A percentile compares a stretch with the other conserved stretches of the same genome.
Evolutionary conservation across 371 early-diverging fungal species (phyloP).

Genomic region (Fennellomyces sp.): DNA sequence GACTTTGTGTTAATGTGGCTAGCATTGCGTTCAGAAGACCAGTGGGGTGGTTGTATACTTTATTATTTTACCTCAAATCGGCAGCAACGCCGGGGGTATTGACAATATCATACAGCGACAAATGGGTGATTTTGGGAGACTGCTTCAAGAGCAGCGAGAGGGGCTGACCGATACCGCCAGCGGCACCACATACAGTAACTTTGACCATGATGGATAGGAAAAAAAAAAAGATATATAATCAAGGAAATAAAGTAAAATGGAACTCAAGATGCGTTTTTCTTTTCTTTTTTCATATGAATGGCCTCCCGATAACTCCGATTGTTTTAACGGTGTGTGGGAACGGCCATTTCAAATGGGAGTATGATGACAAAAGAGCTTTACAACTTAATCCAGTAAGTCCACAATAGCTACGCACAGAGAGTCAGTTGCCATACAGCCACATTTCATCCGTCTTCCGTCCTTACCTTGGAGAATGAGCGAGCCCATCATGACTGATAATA

Average conservation of each 20-base stretch:
- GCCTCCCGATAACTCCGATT: not conserved
- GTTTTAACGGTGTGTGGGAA: no score
- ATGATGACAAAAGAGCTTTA: not conserved
- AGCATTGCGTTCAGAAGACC: not conserved
- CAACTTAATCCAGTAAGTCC: slow-evolving; percentile 5
- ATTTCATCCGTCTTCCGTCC: not conserved
- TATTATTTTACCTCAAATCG: slow-evolving; percentile 56
- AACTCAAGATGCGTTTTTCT: no score
- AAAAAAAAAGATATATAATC: slow-evolving; percentile 22
- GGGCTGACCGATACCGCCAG: slow-evolving; percentile 95
- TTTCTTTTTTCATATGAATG: slow-evolving; percentile 5
- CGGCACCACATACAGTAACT: slow-evolving; percentile 83
- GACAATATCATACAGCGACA: slow-evolving; percentile 78
- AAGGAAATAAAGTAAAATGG: not conserved
- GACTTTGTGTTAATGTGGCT: slow-evolving; percentile 76
- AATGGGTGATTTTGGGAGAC: slow-evolving; percentile 63
- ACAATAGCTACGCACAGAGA: not conserved
- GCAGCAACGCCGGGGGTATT: slow-evolving; percentile 79
- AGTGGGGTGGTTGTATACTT: not conserved
- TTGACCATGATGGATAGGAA: slow-evolving; percentile 55
- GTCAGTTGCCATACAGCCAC: not conserved
- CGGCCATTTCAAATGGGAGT: not conserved
- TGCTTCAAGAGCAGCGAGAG: slow-evolving; percentile 86
- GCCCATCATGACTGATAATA: slow-evolving; percentile 43
- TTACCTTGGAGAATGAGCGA: slow-evolving; percentile 50